Evolutionary conservation across 2,329 filamentous ascomycete genomes (phyloP).

Genomic region (Graphilbum fragrans): DNA sequence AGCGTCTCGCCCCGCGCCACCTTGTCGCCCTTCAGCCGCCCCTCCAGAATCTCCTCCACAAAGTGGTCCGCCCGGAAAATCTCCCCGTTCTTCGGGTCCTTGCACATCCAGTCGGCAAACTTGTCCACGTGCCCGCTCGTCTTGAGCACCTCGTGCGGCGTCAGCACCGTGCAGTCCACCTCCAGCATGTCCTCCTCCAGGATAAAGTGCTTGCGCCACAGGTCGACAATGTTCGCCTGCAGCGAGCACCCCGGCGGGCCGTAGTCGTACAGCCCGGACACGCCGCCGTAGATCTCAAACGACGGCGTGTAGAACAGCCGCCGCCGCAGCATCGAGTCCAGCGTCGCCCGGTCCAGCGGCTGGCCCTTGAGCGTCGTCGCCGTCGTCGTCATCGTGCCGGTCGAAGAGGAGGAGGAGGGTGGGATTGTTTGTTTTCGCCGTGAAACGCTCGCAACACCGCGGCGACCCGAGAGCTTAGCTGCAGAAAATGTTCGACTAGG

Average conservation of each 20-base stretch:
- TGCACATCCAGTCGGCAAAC: constrained; percentile 99
- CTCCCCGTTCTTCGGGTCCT: constrained; percentile 94
- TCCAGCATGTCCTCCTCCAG: constrained; percentile 92
- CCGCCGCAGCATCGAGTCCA: constrained; percentile 78
- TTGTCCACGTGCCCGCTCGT: constrained; percentile 95
- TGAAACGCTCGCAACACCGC: neutral
- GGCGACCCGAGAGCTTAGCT: no score
- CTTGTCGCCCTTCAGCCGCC: constrained; percentile 78
- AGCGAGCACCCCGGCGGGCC: constrained; percentile 79
- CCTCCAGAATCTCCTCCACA: constrained; percentile 86
- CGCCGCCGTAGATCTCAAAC: constrained; percentile 90
- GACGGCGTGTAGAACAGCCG: constrained; percentile 90
- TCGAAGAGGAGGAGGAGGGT: no score
- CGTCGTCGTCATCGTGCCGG: constrained; percentile 6
- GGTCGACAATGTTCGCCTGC: constrained; percentile 76
- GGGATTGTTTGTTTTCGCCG: neutral
- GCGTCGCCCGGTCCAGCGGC: constrained; percentile 67
- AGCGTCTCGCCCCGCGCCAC: constrained; percentile 63
- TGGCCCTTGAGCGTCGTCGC: constrained; percentile 76
- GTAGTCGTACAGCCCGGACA: constrained; percentile 85
- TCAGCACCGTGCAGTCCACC: constrained; percentile 88
- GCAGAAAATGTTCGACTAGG: no score
- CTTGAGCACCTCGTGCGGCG: constrained; percentile 87
- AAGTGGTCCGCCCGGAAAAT: constrained; percentile 94
- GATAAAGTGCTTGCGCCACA: constrained; percentile 90